Evolutionary conservation across 768 basidiomycete genomes (phyloP).

Genomic region (Obba rivulosa): DNA sequence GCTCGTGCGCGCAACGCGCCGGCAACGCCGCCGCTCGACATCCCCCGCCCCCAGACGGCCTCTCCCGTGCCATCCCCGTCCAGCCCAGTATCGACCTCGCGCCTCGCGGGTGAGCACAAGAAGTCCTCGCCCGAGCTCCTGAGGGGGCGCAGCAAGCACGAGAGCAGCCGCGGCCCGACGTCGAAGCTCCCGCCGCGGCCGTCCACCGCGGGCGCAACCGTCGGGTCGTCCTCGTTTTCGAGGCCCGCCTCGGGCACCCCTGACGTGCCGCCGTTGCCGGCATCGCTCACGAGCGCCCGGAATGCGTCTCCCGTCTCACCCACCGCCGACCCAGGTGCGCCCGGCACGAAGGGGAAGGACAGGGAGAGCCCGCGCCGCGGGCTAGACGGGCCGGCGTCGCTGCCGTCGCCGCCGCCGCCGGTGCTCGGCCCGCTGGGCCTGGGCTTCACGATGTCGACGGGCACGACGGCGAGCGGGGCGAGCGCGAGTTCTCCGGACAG

Average conservation of each 20-base stretch:
- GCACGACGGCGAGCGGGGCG: constrained; percentile 8
- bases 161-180: neutral
- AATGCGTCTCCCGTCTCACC: neutral
- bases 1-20: constrained; percentile 23
- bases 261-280: neutral
- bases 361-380: constrained; percentile 7
- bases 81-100: constrained; percentile 9
- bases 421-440: neutral
- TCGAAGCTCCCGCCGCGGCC: constrained; percentile 27
- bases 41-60: neutral
- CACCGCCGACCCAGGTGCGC: neutral
- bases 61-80: constrained; percentile 3
- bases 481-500: constrained; percentile 8
- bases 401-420: neutral
- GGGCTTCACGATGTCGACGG: constrained; percentile 9
- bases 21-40: neutral
- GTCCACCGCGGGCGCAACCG: constrained; percentile 34
- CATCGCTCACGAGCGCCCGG: neutral
- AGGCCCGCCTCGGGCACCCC: neutral
- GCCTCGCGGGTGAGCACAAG: constrained; percentile 13
- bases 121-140: constrained; percentile 17
- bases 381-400: constrained; percentile 4
- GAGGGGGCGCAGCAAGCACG: constrained; percentile 3
- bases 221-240: neutral
- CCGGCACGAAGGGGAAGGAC: neutral